phyloP scores from a whole-genome alignment of 257 asterid genomes.

The Paraleonurus japonicus region DNA sequence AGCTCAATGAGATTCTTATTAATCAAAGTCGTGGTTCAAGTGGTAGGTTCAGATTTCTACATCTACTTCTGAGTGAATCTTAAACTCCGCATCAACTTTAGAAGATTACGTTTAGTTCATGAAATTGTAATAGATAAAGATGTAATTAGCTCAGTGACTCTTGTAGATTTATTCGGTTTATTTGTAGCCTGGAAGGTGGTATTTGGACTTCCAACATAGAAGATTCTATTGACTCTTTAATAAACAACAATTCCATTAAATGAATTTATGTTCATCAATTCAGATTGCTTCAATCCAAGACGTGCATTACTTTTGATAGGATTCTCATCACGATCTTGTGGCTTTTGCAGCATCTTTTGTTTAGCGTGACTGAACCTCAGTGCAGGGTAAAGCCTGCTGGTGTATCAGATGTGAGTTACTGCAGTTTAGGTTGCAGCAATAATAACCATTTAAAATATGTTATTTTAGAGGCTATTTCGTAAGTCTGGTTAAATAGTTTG shows the following conservation, averaged over 20 bases:
- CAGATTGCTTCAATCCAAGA: constrained; percentile 1
- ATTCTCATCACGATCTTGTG: constrained; percentile 25
- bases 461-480: constrained; percentile 22
- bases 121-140: constrained; percentile 1
- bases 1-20: background rate
- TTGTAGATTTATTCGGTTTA: background rate
- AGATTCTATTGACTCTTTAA: background rate
- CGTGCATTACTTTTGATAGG: background rate
- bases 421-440: constrained; percentile 14
- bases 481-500: constrained; percentile 44
- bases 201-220: background rate
- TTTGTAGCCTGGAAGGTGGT: background rate
- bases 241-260: background rate
- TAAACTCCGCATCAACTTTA: background rate
- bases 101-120: background rate
- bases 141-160: background rate
- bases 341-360: constrained; percentile 86
- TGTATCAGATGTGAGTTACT: constrained; percentile 89
- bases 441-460: constrained; percentile 15
- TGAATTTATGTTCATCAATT: constrained; percentile 2
- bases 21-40: background rate
- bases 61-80: background rate
- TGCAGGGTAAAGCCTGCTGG: constrained; percentile 80
- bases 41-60: background rate
- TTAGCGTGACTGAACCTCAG: constrained; percentile 89